These are phyloP conservation scores for Fistulina hepatica DNA, from an alignment of 1,284 basidiomycete species.

Conservation along the genomic window DNA sequence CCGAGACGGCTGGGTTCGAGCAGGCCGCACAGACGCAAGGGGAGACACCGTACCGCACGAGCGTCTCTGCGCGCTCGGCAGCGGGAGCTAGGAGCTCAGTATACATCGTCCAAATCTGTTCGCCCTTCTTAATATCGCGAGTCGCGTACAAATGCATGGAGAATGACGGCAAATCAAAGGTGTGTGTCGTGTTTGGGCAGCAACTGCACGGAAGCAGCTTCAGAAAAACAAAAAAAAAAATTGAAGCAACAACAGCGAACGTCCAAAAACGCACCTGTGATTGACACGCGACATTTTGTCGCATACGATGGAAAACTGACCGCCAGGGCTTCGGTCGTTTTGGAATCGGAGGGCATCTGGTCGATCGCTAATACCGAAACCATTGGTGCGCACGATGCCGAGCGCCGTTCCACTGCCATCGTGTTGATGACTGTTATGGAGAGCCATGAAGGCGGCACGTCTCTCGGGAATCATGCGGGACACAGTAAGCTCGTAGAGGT, in stretches of 20 bases:
- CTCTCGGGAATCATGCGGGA: slow-evolving; percentile 9
- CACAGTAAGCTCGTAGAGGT: not conserved
- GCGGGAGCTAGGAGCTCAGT: not conserved
- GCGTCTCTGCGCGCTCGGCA: not conserved
- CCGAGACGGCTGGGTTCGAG: not conserved
- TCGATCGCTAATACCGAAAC: slow-evolving; percentile 1
- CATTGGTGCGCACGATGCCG: slow-evolving; percentile 12
- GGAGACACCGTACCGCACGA: slow-evolving; percentile 10
- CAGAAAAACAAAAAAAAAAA: not conserved
- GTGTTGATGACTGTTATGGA: slow-evolving; percentile 10
- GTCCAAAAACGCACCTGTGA: slow-evolving; percentile 15
- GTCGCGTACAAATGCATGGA: slow-evolving; percentile 17
- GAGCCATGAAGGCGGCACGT: slow-evolving; percentile 9
- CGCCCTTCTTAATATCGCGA: slow-evolving; percentile 16
- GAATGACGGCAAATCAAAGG: slow-evolving; percentile 18
- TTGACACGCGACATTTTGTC: slow-evolving; percentile 20
- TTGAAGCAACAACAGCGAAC: not conserved
- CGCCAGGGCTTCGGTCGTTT: slow-evolving; percentile 6
- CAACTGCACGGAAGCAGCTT: slow-evolving; percentile 14
- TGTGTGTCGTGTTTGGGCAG: slow-evolving; percentile 16
- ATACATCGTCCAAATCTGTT: slow-evolving; percentile 18
- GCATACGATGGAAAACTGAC: slow-evolving; percentile 15
- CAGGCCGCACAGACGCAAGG: slow-evolving; percentile 9
- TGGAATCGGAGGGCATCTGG: slow-evolving; percentile 7
- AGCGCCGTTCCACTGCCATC: slow-evolving; percentile 9